These are phyloP conservation scores for Mycoemilia scoparia DNA, from an alignment of 192 early-diverging fungal species.

Conservation along the genomic window DNA sequence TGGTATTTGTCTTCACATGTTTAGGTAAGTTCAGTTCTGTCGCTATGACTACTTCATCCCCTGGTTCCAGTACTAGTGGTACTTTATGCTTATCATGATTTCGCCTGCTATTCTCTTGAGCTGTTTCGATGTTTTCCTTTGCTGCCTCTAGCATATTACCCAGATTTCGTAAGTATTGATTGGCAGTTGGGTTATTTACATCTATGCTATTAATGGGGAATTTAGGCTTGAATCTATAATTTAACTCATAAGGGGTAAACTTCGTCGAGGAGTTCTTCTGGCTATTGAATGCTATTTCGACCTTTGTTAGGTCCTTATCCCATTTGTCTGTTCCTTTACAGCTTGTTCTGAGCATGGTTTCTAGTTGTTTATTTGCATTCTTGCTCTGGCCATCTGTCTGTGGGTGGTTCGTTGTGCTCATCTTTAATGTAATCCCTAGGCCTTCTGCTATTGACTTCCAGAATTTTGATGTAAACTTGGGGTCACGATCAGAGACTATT, in stretches of 20 bases:
- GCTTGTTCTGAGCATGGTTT: conserved; percentile 2
- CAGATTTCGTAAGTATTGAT: neutral
- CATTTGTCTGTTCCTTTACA: neutral
- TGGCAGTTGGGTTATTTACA: too few species aligned
- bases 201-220: neutral
- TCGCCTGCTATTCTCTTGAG: neutral
- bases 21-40: neutral
- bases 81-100: neutral
- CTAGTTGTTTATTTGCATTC: conserved; percentile 2
- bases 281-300: conserved; percentile 3
- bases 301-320: conserved; percentile 1
- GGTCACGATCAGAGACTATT: conserved; percentile 7
- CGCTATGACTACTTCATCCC: neutral
- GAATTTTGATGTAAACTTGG: conserved; percentile 5
- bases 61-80: neutral
- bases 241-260: neutral
- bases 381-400: conserved; percentile 9
- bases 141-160: neutral
- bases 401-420: conserved; percentile 2
- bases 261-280: conserved; percentile 1
- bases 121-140: neutral
- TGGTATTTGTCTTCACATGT: neutral
- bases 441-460: conserved; percentile 1
- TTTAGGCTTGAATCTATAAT: conserved; percentile 3
- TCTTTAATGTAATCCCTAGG: neutral